Percentiles rank a stretch among this genome's conserved stretches.
Conservation (phyloP, 2,329 filamentous ascomycete genomes). For the Fusarium incarnatum region DNA sequence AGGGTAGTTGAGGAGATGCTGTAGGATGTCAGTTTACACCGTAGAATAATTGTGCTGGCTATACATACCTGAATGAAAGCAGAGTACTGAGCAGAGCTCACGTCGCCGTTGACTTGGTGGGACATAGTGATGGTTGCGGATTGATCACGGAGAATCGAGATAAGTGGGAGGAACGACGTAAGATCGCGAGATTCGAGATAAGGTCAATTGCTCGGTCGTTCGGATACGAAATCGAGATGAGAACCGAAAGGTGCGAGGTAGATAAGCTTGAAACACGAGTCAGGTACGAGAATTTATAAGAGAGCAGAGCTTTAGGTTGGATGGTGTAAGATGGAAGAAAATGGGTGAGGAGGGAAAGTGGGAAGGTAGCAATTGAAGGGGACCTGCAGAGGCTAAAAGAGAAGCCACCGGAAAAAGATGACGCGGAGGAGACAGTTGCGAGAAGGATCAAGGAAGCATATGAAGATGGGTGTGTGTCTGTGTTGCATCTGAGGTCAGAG, state of each 20-base stretch:
- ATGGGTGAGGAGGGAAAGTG: constrained; percentile 24
- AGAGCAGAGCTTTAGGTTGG: constrained; percentile 14
- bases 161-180: too few species aligned
- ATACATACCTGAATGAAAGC: constrained; percentile 59
- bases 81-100: constrained; percentile 58
- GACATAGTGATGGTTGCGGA: constrained; percentile 51
- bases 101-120: constrained; percentile 64
- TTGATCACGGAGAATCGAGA: not conserved
- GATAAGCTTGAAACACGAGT: constrained; percentile 17
- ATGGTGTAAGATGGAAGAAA: constrained; percentile 15
- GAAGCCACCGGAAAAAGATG: constrained; percentile 14
- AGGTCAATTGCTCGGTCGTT: constrained; percentile 22
- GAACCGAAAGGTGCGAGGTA: constrained; percentile 21
- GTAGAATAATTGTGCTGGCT: not conserved
- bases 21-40: constrained; percentile 7
- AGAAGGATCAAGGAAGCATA: constrained; percentile 5
- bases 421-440: constrained; percentile 19
- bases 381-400: constrained; percentile 43
- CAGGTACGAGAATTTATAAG: constrained; percentile 12
- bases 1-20: constrained; percentile 90
- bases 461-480: constrained; percentile 7
- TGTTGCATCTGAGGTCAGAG: constrained; percentile 19
- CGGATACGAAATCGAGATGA: constrained; percentile 17
- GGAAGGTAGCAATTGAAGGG: constrained; percentile 36
- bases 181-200: constrained; percentile 18